Evolutionary conservation across 2,329 filamentous ascomycete species (phyloP).

Genomic region (Huntiella bhutanensis): DNA sequence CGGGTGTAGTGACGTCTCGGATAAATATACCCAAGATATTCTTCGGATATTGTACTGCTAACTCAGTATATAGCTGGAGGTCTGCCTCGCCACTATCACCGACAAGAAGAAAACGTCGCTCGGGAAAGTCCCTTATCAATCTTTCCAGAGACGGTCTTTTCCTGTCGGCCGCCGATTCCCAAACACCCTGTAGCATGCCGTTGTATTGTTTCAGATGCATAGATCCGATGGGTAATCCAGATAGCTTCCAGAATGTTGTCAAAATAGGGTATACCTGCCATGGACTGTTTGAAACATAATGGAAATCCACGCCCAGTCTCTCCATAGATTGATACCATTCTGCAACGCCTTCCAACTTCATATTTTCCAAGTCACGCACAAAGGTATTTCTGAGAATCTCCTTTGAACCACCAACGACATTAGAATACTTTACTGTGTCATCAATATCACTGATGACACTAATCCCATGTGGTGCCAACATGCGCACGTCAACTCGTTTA

Average conservation of each 20-base stretch:
- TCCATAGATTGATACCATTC: slow-evolving; percentile 76
- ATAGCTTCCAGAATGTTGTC: slow-evolving; percentile 63
- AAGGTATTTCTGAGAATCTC: slow-evolving; percentile 97
- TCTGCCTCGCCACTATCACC: slow-evolving; percentile 95
- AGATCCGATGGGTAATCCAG: slow-evolving; percentile 67
- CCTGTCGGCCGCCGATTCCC: slow-evolving; percentile 87
- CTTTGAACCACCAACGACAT: slow-evolving; percentile 66
- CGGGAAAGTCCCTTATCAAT: slow-evolving; percentile 75
- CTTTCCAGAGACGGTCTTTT: slow-evolving; percentile 78
- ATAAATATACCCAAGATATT: slow-evolving; percentile 81
- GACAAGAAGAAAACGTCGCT: slow-evolving; percentile 70
- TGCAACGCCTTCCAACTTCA: slow-evolving; percentile 69
- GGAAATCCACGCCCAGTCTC: slow-evolving; percentile 65
- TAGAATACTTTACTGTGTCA: slow-evolving; percentile 91
- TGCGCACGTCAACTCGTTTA: slow-evolving; percentile 42
- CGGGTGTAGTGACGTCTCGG: slow-evolving; percentile 75
- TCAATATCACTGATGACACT: slow-evolving; percentile 96
- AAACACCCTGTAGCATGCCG: slow-evolving; percentile 94
- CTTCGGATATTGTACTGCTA: slow-evolving; percentile 68
- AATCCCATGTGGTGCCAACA: slow-evolving; percentile 63
- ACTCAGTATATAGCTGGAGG: slow-evolving; percentile 87
- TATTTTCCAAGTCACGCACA: slow-evolving; percentile 61
- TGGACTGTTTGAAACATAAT: slow-evolving; percentile 98
- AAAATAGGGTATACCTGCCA: slow-evolving; percentile 94
- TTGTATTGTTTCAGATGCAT: slow-evolving; percentile 93